Percentiles rank a stretch among this genome's conserved stretches.
Evolutionary conservation across 176 grass and related monocot species (phyloP).

Genomic region (Triticum monococcum): DNA sequence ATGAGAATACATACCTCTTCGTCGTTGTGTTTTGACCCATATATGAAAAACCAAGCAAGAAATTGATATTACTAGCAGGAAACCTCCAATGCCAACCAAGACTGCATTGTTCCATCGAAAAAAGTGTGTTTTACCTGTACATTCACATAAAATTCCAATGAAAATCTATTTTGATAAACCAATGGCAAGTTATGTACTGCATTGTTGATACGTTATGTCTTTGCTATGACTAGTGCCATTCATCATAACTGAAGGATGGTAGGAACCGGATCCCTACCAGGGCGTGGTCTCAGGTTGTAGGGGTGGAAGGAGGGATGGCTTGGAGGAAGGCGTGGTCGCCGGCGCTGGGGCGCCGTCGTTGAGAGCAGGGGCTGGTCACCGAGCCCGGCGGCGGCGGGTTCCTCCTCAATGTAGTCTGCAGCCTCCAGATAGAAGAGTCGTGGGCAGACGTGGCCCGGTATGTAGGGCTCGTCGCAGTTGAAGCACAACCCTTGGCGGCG

Average conservation of each 20-base stretch:
- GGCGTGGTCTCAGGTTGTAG: no score
- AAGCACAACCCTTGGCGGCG: no score
- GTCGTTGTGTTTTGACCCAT: conserved; percentile 45
- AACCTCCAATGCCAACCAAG: conserved; percentile 10
- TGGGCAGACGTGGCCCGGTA: no score
- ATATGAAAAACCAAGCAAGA: conserved; percentile 52
- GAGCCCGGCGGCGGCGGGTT: no score
- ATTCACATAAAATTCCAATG: conserved; percentile 1
- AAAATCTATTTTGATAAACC: conserved; percentile 1
- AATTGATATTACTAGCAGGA: conserved; percentile 6
- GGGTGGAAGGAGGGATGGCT: no score
- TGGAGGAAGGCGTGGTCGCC: no score
- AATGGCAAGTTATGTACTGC: not conserved
- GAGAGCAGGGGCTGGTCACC: no score
- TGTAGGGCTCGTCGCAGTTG: no score
- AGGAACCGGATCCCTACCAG: no score
- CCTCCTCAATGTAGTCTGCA: no score
- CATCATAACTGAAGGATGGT: not conserved
- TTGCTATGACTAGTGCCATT: not conserved
- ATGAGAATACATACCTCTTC: conserved; percentile 37
- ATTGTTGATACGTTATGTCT: not conserved
- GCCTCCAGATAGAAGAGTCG: no score
- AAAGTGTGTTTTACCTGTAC: conserved; percentile 13
- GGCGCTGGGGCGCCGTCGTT: no score
- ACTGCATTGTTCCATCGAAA: conserved; percentile 15